Conservation (phyloP, 176 grass and related monocot genomes). For the Bolboschoenus planiculmis region DNA sequence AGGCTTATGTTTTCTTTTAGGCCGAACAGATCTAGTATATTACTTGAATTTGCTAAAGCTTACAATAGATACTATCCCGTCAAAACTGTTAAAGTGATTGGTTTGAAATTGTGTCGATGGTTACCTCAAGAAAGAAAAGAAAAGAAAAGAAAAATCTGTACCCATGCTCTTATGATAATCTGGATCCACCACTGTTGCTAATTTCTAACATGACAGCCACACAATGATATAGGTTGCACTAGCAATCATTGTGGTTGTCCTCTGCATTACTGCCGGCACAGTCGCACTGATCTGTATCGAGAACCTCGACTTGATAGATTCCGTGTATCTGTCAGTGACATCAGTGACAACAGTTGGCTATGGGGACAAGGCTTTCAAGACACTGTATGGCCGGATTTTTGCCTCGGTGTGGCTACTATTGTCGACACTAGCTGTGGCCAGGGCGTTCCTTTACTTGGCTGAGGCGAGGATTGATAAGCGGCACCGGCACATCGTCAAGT, state of each 20-base stretch:
- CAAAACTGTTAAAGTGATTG: not conserved
- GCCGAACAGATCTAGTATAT: not conserved
- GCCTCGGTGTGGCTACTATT: conserved; percentile 51
- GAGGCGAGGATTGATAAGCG: conserved; percentile 49
- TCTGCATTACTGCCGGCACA: conserved; percentile 28
- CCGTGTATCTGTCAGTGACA: conserved; percentile 49
- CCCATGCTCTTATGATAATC: not conserved
- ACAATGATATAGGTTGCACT: conserved; percentile 24
- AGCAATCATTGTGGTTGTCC: not conserved
- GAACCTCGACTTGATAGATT: conserved; percentile 37
- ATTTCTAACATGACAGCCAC: not conserved
- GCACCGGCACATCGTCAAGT: conserved; percentile 32
- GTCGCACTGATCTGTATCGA: conserved; percentile 31
- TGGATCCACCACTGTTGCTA: not conserved
- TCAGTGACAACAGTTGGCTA: conserved; percentile 70
- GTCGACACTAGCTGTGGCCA: conserved; percentile 52
- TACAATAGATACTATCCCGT: not conserved
- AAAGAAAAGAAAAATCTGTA: not conserved
- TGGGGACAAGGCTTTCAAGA: conserved; percentile 51
- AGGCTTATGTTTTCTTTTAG: not conserved
- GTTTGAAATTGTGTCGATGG: not conserved
- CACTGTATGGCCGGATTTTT: conserved; percentile 35
- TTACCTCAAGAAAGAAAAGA: not conserved
- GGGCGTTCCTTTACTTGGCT: conserved; percentile 55
- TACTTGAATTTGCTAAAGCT: not conserved